Evolutionary conservation across 2,329 filamentous ascomycete genomes (phyloP).

Genomic region (Cladobotryum mycophilum): DNA sequence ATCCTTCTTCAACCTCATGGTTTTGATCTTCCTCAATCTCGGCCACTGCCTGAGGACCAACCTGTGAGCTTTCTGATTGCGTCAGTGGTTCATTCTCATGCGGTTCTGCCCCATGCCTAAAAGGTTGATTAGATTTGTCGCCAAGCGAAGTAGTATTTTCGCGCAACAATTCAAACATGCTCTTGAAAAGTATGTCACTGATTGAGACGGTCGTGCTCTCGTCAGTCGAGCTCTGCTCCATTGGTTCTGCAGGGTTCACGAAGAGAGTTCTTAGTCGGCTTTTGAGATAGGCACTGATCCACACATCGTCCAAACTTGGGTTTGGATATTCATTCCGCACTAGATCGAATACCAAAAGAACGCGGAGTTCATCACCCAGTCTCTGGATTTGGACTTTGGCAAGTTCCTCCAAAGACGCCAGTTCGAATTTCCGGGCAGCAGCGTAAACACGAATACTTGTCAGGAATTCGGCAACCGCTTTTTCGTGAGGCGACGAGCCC

Average conservation of each 20-base stretch:
- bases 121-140: neutral
- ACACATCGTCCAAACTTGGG: constrained; percentile 3
- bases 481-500: neutral
- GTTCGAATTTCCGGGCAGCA: neutral
- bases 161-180: neutral
- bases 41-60: too few species aligned
- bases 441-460: constrained; percentile 7
- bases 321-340: constrained; percentile 3
- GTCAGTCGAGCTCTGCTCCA: neutral
- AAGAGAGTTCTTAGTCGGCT: neutral
- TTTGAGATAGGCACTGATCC: constrained; percentile 7
- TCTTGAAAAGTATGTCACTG: constrained; percentile 2
- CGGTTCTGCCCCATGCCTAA: neutral
- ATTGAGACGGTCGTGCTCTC: neutral
- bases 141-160: neutral
- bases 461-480: neutral
- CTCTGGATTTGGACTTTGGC: constrained; percentile 5
- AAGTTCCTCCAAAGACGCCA: constrained; percentile 1
- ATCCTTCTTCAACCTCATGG: too few species aligned
- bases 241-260: neutral
- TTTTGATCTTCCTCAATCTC: too few species aligned
- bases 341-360: constrained; percentile 3
- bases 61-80: too few species aligned
- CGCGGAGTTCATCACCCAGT: neutral
- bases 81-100: too few species aligned